Evolutionary conservation across 1,284 basidiomycete genomes (phyloP).

Genomic region (Tilletia indica): DNA sequence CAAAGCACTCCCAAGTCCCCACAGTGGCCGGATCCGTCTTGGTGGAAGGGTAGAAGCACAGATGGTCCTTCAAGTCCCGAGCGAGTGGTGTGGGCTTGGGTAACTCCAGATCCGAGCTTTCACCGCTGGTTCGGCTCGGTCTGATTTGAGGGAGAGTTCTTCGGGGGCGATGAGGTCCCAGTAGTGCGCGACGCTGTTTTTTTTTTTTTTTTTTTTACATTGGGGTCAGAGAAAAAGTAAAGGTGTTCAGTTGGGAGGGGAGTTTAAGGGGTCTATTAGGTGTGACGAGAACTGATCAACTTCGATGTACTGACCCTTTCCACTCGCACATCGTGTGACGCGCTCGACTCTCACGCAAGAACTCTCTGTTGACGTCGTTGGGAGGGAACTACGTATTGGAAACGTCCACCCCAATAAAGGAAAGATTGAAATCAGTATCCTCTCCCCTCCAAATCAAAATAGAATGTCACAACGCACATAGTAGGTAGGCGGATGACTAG

Average conservation of each 20-base stretch:
- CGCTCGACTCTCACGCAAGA: constrained; percentile 39
- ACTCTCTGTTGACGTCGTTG: constrained; percentile 32
- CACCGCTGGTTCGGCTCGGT: constrained; percentile 29
- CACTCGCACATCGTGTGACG: constrained; percentile 52
- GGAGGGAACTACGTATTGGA: constrained; percentile 42
- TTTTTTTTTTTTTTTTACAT: not conserved
- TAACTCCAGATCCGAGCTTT: constrained; percentile 49
- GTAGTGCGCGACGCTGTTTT: constrained; percentile 18
- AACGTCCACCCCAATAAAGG: too few species aligned
- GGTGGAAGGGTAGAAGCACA: constrained; percentile 50
- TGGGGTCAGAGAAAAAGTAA: not conserved
- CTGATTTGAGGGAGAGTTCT: constrained; percentile 21
- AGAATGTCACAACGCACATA: not conserved
- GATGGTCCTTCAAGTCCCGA: constrained; percentile 44
- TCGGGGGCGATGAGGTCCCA: constrained; percentile 13
- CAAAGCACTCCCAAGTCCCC: constrained; percentile 44
- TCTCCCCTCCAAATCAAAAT: not conserved
- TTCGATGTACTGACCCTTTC: constrained; percentile 33
- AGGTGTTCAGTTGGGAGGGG: not conserved
- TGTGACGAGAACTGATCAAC: not conserved
- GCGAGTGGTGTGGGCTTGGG: constrained; percentile 38
- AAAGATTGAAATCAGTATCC: too few species aligned
- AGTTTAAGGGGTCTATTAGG: too few species aligned
- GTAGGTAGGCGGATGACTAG: constrained; percentile 48
- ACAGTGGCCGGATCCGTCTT: constrained; percentile 36